Evolutionary conservation across 768 basidiomycete species (phyloP).

Genomic region (Pulveroboletus sp.): DNA sequence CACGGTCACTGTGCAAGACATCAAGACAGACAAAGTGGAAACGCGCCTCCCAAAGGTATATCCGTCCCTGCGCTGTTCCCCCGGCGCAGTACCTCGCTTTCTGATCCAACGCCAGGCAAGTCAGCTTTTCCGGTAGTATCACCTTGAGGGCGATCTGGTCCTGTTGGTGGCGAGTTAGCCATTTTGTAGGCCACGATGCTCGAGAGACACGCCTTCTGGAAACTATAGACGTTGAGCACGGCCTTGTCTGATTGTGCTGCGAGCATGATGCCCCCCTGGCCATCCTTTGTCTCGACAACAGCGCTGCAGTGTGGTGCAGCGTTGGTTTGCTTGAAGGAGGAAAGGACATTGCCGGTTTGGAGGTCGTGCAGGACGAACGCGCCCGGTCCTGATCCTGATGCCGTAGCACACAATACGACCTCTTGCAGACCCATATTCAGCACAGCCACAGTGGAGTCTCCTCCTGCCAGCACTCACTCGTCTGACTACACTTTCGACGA

Average conservation of each 20-base stretch:
- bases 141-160: conserved; percentile 87
- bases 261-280: conserved; percentile 79
- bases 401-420: conserved; percentile 59
- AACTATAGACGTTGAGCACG: conserved; percentile 84
- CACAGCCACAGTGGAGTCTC: conserved; percentile 16
- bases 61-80: conserved; percentile 81
- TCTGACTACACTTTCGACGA: not conserved
- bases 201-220: conserved; percentile 70
- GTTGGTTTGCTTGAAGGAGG: conserved; percentile 87
- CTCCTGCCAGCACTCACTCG: not conserved
- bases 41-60: conserved; percentile 95
- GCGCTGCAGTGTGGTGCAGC: conserved; percentile 63
- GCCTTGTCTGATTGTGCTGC: conserved; percentile 87
- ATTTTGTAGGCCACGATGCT: not conserved
- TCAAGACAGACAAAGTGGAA: not conserved
- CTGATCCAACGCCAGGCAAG: conserved; percentile 72
- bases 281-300: conserved; percentile 60
- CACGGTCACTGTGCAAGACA: conserved; percentile 13
- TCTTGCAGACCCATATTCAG: conserved; percentile 58
- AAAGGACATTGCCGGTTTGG: conserved; percentile 65
- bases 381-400: conserved; percentile 52
- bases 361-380: conserved; percentile 78
- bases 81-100: conserved; percentile 79
- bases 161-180: conserved; percentile 40
- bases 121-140: conserved; percentile 85